A percentile compares a stretch with the other conserved stretches of the same genome.
phyloP scores from a whole-genome alignment of 1,284 basidiomycete genomes.

The Veloporphyrellus conicus region DNA sequence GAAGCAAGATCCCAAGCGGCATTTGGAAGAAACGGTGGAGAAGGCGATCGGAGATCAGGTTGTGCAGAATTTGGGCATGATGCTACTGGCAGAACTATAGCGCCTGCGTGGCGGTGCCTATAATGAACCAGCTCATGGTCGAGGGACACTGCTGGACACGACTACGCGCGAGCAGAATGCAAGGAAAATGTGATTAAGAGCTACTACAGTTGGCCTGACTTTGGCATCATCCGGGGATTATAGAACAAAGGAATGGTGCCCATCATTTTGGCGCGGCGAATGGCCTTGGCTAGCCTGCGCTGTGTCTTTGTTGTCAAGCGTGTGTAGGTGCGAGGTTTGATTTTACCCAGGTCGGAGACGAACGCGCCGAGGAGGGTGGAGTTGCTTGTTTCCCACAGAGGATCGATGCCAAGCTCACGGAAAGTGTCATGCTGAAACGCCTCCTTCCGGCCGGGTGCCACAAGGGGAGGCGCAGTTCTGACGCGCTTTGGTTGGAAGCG shows the following conservation, averaged over 20 bases:
- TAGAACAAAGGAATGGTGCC: constrained; percentile 76
- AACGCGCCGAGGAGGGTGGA: constrained; percentile 63
- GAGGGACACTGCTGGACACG: neutral
- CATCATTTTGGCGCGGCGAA: constrained; percentile 90
- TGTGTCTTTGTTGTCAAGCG: constrained; percentile 80
- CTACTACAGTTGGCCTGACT: constrained; percentile 3
- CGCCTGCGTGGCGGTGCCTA: neutral
- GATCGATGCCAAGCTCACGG: constrained; percentile 63
- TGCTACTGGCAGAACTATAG: constrained; percentile 83
- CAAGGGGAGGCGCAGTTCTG: constrained; percentile 25
- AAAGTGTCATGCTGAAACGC: constrained; percentile 64
- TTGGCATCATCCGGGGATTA: constrained; percentile 33
- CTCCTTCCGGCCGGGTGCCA: constrained; percentile 51
- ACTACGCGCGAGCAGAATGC: too few species aligned
- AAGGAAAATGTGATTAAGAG: neutral
- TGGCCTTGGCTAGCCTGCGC: constrained; percentile 79
- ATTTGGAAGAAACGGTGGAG: constrained; percentile 95
- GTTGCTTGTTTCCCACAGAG: constrained; percentile 67
- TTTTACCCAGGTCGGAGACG: constrained; percentile 83
- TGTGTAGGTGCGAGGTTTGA: constrained; percentile 67
- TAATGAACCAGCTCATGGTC: neutral
- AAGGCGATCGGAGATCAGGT: constrained; percentile 95
- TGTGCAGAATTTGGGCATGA: constrained; percentile 88
- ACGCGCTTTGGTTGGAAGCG: constrained; percentile 32
- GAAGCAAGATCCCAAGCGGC: constrained; percentile 95